phyloP scores from a whole-genome alignment of 306 rosid species.

The Rosa rugosa region DNA sequence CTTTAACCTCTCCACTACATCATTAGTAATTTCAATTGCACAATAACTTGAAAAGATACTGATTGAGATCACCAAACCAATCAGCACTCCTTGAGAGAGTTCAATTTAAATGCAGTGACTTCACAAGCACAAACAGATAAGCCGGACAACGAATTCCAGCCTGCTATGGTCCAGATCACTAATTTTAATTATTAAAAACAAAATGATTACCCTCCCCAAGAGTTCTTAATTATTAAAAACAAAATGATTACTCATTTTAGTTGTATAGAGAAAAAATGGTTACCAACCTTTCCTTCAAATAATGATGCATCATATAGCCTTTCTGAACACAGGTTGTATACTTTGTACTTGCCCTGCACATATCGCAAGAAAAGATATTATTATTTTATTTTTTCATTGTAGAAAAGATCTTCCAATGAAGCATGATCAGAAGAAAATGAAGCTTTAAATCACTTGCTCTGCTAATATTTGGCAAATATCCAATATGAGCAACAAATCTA shows the following conservation, averaged over 20 bases:
- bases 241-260: background rate
- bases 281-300: conserved; percentile 95
- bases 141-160: background rate
- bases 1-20: background rate
- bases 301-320: conserved; percentile 94
- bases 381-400: background rate
- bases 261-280: conserved; percentile 1
- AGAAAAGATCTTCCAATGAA: background rate
- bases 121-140: background rate
- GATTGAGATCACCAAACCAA: background rate
- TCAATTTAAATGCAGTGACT: background rate
- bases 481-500: background rate
- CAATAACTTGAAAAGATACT: background rate
- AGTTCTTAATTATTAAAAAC: background rate
- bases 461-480: background rate
- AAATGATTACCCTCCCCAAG: too few species aligned
- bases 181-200: background rate
- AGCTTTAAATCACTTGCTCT: background rate
- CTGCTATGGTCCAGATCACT: conserved; percentile 5
- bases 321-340: conserved; percentile 96
- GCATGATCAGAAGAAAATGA: background rate
- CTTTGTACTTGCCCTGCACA: conserved; percentile 90
- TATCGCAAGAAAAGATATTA: conserved; percentile 4
- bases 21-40: background rate
- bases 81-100: background rate